Percentiles rank a stretch among this genome's conserved stretches.
Evolutionary conservation across 208 protist genomes (phyloP).

Genomic region (Endotrypanum monterogeii): DNA sequence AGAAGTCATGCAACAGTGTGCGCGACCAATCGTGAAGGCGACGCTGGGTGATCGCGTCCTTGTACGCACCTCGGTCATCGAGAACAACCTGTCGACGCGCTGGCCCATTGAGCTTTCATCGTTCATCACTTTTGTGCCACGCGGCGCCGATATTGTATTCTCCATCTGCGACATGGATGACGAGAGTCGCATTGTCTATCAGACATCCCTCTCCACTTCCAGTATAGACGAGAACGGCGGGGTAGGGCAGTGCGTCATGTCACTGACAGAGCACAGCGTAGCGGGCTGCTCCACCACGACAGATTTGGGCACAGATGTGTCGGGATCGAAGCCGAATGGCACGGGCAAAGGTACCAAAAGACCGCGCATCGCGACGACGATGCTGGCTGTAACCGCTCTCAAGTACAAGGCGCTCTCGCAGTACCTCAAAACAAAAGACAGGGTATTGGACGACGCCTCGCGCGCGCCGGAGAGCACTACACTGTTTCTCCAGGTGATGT

Average conservation of each 20-base stretch:
- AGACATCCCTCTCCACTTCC: conserved; percentile 40
- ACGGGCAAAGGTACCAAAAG: neutral
- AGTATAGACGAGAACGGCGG: conserved; percentile 65
- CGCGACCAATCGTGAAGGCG: conserved; percentile 72
- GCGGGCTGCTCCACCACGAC: neutral
- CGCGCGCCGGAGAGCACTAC: conserved; percentile 14
- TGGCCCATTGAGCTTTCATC: conserved; percentile 78
- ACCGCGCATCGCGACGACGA: conserved; percentile 53
- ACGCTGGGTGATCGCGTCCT: conserved; percentile 60
- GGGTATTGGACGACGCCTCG: neutral
- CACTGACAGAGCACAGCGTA: conserved; percentile 21
- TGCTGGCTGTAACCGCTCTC: conserved; percentile 70
- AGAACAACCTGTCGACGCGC: conserved; percentile 37
- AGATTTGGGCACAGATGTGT: conserved; percentile 4
- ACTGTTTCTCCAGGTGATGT: conserved; percentile 69
- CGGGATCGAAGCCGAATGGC: neutral
- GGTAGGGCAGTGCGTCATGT: conserved; percentile 58
- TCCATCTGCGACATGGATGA: conserved; percentile 60
- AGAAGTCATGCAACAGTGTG: conserved; percentile 33
- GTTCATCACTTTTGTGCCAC: conserved; percentile 79
- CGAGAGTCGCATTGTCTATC: conserved; percentile 55
- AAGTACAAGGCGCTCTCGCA: conserved; percentile 68
- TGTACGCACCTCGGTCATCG: conserved; percentile 58
- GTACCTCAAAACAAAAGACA: conserved; percentile 34
- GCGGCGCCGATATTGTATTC: conserved; percentile 63